Evolutionary conservation across 164 flowering plant genomes (phyloP), one percentile per base, ranked within the genome.

Genomic region (Aristolochia contorta): DNA sequence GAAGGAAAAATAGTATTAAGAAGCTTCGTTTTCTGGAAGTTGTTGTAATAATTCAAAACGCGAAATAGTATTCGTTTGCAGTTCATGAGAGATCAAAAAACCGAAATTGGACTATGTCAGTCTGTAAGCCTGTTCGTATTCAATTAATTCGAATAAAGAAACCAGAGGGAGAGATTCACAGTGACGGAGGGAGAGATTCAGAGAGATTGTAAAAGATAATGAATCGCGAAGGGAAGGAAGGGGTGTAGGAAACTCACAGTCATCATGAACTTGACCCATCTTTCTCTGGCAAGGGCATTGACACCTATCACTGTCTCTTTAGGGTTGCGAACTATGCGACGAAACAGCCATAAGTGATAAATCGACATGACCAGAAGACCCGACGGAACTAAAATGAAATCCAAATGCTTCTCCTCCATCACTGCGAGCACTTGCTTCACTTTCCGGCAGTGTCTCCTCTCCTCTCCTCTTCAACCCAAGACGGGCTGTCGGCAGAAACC

Each of bases 211-310:
- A 16, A 49, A 16, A 8, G 53, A 49, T 0, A 18, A 16, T 4
- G 4, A 18, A 49, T 49, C 19, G n/a, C 15, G 53, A 9, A 13
- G 24, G 25, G 27, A n/a, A 23, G 1, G 19, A 27, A n/a, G 33
- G 4, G 24, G 33, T 16, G 22, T 8, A 30, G 48, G 47, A 51
- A 6, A 71, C 82, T 54, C 21, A 83, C 92, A 57, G 78, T 12
- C 88, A 89, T 86, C 72, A 86, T 68, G 67, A 75, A 67, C 30
- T 57, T 55, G 68, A 85, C 80, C 94, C 91, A 86, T 59, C 75
- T 77, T 14, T 60, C 80, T 62, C 97, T 85, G 51, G 80, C 68
- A 66, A 79, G 73, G n/a, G 91, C 83, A 60, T 86, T 89, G 62
- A 89, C 58, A 30, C 91, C 91, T 15, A 89, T 75, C 21, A 87